Conservation (phyloP, 352 stramenopile species). For the Globisporangium middletonii region DNA sequence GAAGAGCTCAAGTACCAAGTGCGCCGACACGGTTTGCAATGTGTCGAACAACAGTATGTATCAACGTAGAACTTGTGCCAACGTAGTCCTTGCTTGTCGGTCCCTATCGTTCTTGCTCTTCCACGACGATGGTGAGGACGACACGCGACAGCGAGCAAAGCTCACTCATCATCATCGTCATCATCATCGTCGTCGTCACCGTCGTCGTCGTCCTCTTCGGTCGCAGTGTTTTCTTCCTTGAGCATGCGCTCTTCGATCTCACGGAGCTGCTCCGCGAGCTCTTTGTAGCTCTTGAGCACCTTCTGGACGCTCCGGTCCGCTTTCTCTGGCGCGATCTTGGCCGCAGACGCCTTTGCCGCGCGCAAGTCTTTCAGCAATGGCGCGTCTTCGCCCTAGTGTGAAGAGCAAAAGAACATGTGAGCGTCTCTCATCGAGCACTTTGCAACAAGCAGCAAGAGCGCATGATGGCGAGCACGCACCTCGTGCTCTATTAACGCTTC, state of each 20-base stretch:
- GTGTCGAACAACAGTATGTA: background rate
- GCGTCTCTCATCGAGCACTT: background rate
- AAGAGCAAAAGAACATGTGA: background rate
- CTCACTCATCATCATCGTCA: conserved; percentile 7
- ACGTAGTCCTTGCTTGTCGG: no score
- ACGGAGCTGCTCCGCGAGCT: conserved; percentile 62
- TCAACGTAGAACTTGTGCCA: background rate
- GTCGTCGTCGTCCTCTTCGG: conserved; percentile 37
- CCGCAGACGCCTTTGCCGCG: conserved; percentile 38
- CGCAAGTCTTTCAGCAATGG: conserved; percentile 66
- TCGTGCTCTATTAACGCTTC: conserved; percentile 57
- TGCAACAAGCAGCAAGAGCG: background rate
- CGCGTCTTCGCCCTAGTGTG: conserved; percentile 27
- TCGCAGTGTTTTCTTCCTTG: conserved; percentile 42
- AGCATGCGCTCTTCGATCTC: conserved; percentile 49
- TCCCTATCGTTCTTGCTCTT: no score
- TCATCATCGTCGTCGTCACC: conserved; percentile 12
- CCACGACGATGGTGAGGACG: no score
- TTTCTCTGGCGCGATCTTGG: conserved; percentile 57
- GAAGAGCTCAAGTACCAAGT: background rate
- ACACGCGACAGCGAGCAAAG: no score
- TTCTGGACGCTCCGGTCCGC: conserved; percentile 62
- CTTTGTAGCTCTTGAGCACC: conserved; percentile 65
- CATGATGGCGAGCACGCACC: background rate
- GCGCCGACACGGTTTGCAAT: no score